Conservation (phyloP, 192 early-diverging fungal genomes). For the Entomortierella lignicola region DNA sequence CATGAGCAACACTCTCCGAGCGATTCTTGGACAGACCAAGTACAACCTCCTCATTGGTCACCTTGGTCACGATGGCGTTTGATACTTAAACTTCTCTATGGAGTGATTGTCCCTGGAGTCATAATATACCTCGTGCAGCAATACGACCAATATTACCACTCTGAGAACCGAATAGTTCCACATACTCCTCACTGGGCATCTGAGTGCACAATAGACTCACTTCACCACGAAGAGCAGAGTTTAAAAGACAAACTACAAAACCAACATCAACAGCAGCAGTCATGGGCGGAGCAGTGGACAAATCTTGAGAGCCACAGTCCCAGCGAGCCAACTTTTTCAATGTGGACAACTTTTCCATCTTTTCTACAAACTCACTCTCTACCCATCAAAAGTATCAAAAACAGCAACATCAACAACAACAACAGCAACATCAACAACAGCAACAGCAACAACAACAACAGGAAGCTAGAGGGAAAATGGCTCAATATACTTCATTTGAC, state of each 20-base stretch:
- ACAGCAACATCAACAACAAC: constrained; percentile 6
- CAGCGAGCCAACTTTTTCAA: not conserved
- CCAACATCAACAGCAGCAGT: not conserved
- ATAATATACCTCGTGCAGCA: constrained; percentile 18
- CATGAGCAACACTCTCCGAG: not conserved
- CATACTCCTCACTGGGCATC: not conserved
- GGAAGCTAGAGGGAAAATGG: constrained; percentile 1
- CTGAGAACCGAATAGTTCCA: not conserved
- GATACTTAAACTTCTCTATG: constrained; percentile 31
- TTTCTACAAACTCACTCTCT: too few species aligned
- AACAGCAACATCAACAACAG: constrained; percentile 5
- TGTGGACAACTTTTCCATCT: not conserved
- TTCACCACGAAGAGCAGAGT: not conserved
- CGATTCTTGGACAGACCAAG: not conserved
- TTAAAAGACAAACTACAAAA: not conserved
- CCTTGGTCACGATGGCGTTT: constrained; percentile 40
- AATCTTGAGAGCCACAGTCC: not conserved
- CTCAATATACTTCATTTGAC: constrained; percentile 18
- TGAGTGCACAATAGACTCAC: not conserved
- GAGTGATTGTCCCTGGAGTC: constrained; percentile 25
- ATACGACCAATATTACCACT: not conserved
- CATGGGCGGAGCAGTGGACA: not conserved
- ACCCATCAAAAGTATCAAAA: too few species aligned
- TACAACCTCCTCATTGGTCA: constrained; percentile 3
- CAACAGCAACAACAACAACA: constrained; percentile 4